These are phyloP conservation scores for Macrophomina tecta DNA, from an alignment of 2,329 filamentous ascomycete species.

Conservation along the genomic window DNA sequence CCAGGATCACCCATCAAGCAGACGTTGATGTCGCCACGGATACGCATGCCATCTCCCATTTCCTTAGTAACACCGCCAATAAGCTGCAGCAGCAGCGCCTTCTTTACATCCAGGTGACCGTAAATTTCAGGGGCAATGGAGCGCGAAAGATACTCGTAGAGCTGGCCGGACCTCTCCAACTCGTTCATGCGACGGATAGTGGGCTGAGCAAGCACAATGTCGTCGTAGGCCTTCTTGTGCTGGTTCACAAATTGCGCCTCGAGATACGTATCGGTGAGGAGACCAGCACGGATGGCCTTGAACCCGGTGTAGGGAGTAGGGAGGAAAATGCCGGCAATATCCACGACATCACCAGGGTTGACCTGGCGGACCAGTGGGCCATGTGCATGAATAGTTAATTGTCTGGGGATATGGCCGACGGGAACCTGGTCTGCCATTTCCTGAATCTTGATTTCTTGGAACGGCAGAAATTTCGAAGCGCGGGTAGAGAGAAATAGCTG, in stretches of 20 bases:
- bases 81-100: constrained; percentile 90
- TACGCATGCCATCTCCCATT: constrained; percentile 98
- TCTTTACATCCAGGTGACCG: constrained; percentile 96
- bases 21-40: constrained; percentile 98
- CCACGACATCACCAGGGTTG: constrained; percentile 92
- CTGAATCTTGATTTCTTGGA: constrained; percentile 98
- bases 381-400: constrained; percentile 87
- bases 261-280: constrained; percentile 96
- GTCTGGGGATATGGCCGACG: constrained; percentile 94
- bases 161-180: constrained; percentile 82
- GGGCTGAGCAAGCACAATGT: constrained; percentile 81
- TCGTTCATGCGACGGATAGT: constrained; percentile 85
- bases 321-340: constrained; percentile 93
- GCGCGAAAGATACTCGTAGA: constrained; percentile 94
- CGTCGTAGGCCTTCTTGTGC: constrained; percentile 97
- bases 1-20: constrained; percentile 99
- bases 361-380: constrained; percentile 84
- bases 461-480: constrained; percentile 94
- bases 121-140: constrained; percentile 98
- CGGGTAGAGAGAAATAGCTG: constrained; percentile 94
- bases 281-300: constrained; percentile 91
- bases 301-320: constrained; percentile 99
- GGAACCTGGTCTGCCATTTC: constrained; percentile 99
- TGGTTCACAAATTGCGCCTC: constrained; percentile 93
- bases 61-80: constrained; percentile 96